phyloP scores from a whole-genome alignment of 2,329 filamentous ascomycete species.

The Ascosphaera acerosa region DNA sequence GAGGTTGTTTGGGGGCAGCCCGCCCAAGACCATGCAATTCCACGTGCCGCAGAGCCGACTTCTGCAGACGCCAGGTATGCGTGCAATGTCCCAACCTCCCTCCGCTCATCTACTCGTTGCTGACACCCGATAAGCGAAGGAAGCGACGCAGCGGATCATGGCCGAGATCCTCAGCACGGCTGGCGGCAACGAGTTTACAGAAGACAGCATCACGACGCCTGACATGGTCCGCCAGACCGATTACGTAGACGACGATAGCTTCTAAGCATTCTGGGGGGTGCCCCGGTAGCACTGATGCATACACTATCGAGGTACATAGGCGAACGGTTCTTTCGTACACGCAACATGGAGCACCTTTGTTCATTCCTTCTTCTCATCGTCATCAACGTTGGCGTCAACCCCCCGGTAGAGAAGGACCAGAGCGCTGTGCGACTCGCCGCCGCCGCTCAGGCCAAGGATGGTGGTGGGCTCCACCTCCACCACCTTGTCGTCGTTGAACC shows the following conservation, averaged over 20 bases:
- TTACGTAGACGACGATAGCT: constrained; percentile 2
- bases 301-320: no score
- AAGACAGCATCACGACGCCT: constrained; percentile 3
- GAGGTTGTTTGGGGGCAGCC: constrained; percentile 44
- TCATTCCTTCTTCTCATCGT: not conserved
- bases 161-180: constrained; percentile 23
- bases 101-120: no score
- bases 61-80: constrained; percentile 23
- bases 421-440: constrained; percentile 35
- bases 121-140: constrained; percentile 14
- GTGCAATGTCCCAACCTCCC: not conserved
- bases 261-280: no score
- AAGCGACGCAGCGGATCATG: constrained; percentile 25
- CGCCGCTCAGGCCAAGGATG: constrained; percentile 70
- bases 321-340: no score
- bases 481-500: constrained; percentile 98
- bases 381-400: constrained; percentile 13
- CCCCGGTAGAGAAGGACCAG: constrained; percentile 26
- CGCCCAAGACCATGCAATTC: constrained; percentile 46
- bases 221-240: constrained; percentile 6
- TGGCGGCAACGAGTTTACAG: constrained; percentile 11
- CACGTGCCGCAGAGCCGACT: constrained; percentile 25
- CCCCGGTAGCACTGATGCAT: no score
- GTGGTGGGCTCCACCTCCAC: constrained; percentile 76
- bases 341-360: no score